These are phyloP conservation scores for Carallia pectinifolia DNA, from an alignment of 345 rosid species.

Conservation along the genomic window DNA sequence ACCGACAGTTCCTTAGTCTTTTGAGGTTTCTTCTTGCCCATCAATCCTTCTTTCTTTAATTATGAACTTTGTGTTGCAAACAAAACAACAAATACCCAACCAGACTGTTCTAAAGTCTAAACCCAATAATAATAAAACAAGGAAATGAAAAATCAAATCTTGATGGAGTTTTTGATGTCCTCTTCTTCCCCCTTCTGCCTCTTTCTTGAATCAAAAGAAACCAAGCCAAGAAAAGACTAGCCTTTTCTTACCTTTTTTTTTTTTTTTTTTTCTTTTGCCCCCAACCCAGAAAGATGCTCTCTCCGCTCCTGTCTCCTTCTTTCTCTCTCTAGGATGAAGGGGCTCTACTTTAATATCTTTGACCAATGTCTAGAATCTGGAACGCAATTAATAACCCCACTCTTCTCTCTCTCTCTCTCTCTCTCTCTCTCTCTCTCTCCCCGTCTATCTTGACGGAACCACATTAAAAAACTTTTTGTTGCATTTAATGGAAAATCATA, in stretches of 20 bases:
- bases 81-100: neutral
- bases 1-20: constrained; percentile 70
- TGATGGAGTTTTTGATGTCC: neutral
- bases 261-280: neutral
- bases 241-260: neutral
- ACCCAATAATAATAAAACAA: constrained; percentile 2
- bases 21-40: constrained; percentile 77
- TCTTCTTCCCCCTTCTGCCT: neutral
- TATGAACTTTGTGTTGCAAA: neutral
- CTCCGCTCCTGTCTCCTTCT: neutral
- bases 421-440: neutral
- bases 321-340: constrained; percentile 2
- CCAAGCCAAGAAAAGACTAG: neutral
- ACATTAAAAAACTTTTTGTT: neutral
- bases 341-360: constrained; percentile 10
- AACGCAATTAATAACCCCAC: constrained; percentile 10
- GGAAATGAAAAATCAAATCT: constrained; percentile 9
- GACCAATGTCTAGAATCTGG: constrained; percentile 18
- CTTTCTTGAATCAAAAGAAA: constrained; percentile 3
- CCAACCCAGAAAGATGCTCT: neutral
- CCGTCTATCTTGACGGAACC: neutral
- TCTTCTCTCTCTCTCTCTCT: neutral
- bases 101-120: neutral
- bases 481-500: neutral
- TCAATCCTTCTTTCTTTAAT: constrained; percentile 18